Conservation (phyloP, 345 rosid species). For the Erysimum cheiranthoides region DNA sequence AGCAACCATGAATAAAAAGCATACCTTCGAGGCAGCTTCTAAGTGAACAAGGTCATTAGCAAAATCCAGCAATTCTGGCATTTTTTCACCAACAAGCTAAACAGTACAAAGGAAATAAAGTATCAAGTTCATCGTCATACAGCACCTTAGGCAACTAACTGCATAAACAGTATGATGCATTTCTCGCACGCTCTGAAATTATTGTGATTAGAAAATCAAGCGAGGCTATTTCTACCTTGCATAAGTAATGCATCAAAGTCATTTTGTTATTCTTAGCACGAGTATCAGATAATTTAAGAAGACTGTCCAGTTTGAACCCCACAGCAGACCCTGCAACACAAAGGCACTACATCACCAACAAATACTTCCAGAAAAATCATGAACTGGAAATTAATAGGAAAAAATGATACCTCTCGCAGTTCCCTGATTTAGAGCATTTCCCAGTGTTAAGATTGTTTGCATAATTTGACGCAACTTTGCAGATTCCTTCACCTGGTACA, state of each 20-base stretch:
- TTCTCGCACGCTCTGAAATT: not conserved
- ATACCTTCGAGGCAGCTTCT: slow-evolving; percentile 98
- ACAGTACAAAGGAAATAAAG: slow-evolving; percentile 26
- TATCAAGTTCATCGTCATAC: slow-evolving; percentile 19
- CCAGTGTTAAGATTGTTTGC: slow-evolving; percentile 95
- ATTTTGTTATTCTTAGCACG: slow-evolving; percentile 96
- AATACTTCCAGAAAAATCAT: not conserved
- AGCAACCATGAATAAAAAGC: slow-evolving; percentile 32
- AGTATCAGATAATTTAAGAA: slow-evolving; percentile 93
- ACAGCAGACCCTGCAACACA: slow-evolving; percentile 82
- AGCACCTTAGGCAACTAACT: slow-evolving; percentile 12
- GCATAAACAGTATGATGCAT: slow-evolving; percentile 15
- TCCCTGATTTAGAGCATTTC: slow-evolving; percentile 99
- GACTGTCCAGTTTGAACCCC: slow-evolving; percentile 98
- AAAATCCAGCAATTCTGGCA: slow-evolving; percentile 92
- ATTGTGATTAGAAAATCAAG: not conserved
- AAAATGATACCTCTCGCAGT: slow-evolving; percentile 80
- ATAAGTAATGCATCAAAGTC: slow-evolving; percentile 95
- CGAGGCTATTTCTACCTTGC: slow-evolving; percentile 70
- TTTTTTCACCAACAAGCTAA: slow-evolving; percentile 90
- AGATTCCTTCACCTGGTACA: slow-evolving; percentile 87
- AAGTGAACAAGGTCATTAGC: slow-evolving; percentile 84
- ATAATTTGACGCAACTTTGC: slow-evolving; percentile 91
- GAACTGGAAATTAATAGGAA: slow-evolving; percentile 10
- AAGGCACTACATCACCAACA: slow-evolving; percentile 33